Base-by-base conservation (phyloP, 139 green algal genomes). In the Zygnema circumcarinatum region DNA sequence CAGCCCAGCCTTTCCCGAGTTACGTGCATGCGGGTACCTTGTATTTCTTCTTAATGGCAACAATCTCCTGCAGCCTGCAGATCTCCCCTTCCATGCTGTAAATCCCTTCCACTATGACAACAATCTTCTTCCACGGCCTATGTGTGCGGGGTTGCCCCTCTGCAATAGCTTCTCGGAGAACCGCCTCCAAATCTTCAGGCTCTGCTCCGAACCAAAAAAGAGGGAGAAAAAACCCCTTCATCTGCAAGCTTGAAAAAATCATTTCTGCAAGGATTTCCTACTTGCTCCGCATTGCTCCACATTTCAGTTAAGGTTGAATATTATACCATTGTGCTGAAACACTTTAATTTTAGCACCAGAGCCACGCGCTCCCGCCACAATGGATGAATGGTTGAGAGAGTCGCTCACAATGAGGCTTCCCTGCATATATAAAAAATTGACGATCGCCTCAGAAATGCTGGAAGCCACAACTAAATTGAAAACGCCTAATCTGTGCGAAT, bases 71-170 rank as follows among this genome's bases (percentile, higher is more conserved):
- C 76, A 99, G 93, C 52, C 87, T 74, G 69, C 89, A 94, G 25
- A 96, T 90, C 94, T 99, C 96, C 0, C 97, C 97, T 92, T 99
- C 97, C 97, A 99, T 99, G 82, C 90, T 96, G 92, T 99, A 99
- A 78, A 99, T 96, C 68, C 97, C 97, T 92, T 99, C 97, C 2
- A 99, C 93, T 7, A 99, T 94, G 39, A 99, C 94, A 32, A 99
- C 87, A 32, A 99, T 95, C 93, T 99, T 99, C 81, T 95, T 98
- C 97, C 96, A 99, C 0, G 95, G 95, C 25, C 96, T 89, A 41
- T 94, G 91, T 20, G 93, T 98, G 67, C 96, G 93, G 3, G 96
- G 95, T 93, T 99, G 97, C 22, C 97, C 97, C 73, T 98, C 92
- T 1, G 94, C 94, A 33, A 99, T 97, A 79, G 90, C 90, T 0